Evolutionary conservation across 2,329 filamentous ascomycete species (phyloP), one percentile per base, ranked within the genome.

Genomic region (Colletotrichum nymphaeae): DNA sequence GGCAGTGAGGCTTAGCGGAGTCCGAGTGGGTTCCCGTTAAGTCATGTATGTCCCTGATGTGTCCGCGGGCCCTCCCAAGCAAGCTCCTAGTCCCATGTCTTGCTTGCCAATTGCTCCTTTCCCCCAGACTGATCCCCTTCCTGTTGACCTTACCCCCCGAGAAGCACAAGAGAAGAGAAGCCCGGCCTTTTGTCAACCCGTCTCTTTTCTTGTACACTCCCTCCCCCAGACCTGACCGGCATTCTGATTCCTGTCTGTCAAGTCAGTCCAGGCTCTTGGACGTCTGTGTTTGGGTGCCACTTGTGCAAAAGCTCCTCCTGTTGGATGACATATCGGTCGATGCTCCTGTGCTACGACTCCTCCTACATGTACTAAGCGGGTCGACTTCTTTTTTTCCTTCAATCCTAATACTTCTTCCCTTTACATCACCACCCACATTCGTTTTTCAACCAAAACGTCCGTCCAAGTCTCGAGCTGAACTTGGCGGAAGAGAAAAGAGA

Each of bases 1-100:
- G 66, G 70, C 70, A 73, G 66, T 69, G 70, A 73, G 66, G 66
- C 70, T 69, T 69, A 64, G 70, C 70, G 55, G 70, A 73, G 59
- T 73, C 70, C 70, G 66, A 69, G 66, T 73, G 70, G 70, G 66
- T 73, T 73, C 66, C 59, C 70, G 53, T 69, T 19, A 73, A 69
- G 66, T 73, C 66, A 64, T 58, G 64, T 46, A 28, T 30, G 46
- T 55, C 30, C 52, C 24, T 46, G 24, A 19, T 56, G 26, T 58
- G 30, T 58, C 56, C 65, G 28, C 24, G 30, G 30, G 26, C 46
- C 35, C 56, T 56, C 37, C 35, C 58, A 62, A 62, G 56, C 56
- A 28, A 60, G 56, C 57, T 63, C 59, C 53, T 63, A 12, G 59
- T 52, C 52, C n/a, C 5, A 65, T 71, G 68, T 71, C 67, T 69